A percentile compares a stretch with the other conserved stretches of the same genome.
These are phyloP conservation scores for Inga laurina DNA, from an alignment of 306 rosid genomes.

Conservation along the genomic window DNA sequence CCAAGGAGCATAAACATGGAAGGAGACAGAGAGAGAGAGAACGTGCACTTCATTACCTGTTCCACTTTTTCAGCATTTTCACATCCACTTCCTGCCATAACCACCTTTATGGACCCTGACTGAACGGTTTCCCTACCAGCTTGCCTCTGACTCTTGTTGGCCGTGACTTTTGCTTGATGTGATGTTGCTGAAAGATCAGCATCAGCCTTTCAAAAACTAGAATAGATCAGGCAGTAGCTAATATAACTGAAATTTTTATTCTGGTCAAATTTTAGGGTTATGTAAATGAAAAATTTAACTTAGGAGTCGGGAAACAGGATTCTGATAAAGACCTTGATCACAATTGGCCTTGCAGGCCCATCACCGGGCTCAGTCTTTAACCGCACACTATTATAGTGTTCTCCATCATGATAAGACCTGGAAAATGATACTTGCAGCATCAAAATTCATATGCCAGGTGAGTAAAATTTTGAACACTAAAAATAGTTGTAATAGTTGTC, in stretches of 20 bases:
- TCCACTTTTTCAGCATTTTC: slow-evolving; percentile 56
- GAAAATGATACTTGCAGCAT: slow-evolving; percentile 26
- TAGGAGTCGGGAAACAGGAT: slow-evolving; percentile 6
- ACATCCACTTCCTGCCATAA: slow-evolving; percentile 79
- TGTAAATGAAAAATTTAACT: background rate
- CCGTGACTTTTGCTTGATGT: slow-evolving; percentile 47
- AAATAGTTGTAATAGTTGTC: too few species aligned
- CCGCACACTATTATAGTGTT: slow-evolving; percentile 85
- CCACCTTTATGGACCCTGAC: slow-evolving; percentile 58
- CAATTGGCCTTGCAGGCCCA: slow-evolving; percentile 74
- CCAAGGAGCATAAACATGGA: slow-evolving; percentile 18
- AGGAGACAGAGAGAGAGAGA: background rate
- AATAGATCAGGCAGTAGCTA: slow-evolving; percentile 48
- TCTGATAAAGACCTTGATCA: slow-evolving; percentile 58
- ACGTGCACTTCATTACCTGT: slow-evolving; percentile 49
- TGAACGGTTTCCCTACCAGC: slow-evolving; percentile 40
- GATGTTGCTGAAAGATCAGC: slow-evolving; percentile 68
- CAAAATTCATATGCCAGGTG: slow-evolving; percentile 25
- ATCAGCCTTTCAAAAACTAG: slow-evolving; percentile 78
- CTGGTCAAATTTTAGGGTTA: background rate
- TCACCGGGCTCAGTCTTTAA: slow-evolving; percentile 69
- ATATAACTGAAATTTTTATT: slow-evolving; percentile 2
- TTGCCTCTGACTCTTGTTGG: slow-evolving; percentile 33
- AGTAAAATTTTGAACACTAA: slow-evolving; percentile 4
- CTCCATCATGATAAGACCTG: slow-evolving; percentile 85